phyloP scores from a whole-genome alignment of 2,329 filamentous ascomycete genomes.

The Geoglossum cookeanum region DNA sequence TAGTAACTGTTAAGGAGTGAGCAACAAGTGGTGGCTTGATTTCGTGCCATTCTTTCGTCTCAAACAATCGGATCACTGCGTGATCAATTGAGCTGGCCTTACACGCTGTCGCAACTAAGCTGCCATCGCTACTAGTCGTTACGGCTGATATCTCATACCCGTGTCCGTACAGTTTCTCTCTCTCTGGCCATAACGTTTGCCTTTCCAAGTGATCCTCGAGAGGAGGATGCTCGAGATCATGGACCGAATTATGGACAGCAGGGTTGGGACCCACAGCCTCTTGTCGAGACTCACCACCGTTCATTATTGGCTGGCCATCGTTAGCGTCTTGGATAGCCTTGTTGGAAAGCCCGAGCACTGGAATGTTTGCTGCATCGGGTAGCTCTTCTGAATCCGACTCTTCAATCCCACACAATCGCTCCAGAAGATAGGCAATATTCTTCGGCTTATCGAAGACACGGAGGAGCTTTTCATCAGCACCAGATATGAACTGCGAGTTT shows the following conservation, averaged over 20 bases:
- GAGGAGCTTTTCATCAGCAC: constrained; percentile 94
- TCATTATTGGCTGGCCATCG: constrained; percentile 20
- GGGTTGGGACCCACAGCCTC: constrained; percentile 36
- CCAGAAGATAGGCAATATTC: constrained; percentile 57
- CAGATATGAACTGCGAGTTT: constrained; percentile 65
- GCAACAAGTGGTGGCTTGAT: constrained; percentile 64
- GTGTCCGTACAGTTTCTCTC: constrained; percentile 92
- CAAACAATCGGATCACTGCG: constrained; percentile 81
- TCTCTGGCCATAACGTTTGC: constrained; percentile 87
- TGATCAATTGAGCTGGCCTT: constrained; percentile 85
- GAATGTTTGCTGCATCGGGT: constrained; percentile 84
- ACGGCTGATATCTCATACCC: constrained; percentile 91
- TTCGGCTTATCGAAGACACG: constrained; percentile 84
- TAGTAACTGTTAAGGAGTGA: constrained; percentile 71
- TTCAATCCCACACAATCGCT: constrained; percentile 44
- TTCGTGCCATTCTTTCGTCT: constrained; percentile 75
- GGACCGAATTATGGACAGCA: constrained; percentile 7
- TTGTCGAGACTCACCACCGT: not conserved
- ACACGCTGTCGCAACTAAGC: constrained; percentile 74
- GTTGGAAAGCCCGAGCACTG: constrained; percentile 86
- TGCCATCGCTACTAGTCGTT: constrained; percentile 55
- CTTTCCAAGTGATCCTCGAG: constrained; percentile 78
- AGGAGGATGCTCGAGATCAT: constrained; percentile 55
- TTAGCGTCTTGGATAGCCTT: constrained; percentile 52
- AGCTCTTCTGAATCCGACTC: constrained; percentile 26